Evolutionary conservation across 2,329 filamentous ascomycete genomes (phyloP).

Genomic region (Arthrobotrys pseudoclavata): DNA sequence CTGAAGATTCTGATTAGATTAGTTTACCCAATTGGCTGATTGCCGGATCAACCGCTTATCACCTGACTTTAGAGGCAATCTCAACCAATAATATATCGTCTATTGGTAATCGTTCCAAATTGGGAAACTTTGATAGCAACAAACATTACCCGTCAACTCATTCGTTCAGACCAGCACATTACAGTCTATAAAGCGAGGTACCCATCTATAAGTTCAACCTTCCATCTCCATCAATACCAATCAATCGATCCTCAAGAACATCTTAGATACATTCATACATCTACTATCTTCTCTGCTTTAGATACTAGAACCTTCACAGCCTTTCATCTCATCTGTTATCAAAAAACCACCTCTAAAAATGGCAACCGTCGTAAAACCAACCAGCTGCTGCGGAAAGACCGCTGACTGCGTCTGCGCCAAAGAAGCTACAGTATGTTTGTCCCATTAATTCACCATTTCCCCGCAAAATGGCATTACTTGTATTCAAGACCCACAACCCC

Average conservation of each 20-base stretch:
- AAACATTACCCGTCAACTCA: constrained; percentile 26
- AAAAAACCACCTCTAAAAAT: constrained; percentile 29
- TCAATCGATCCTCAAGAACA: not conserved
- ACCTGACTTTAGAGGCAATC: not conserved
- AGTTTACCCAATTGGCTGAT: not conserved
- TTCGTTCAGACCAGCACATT: constrained; percentile 14
- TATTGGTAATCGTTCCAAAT: constrained; percentile 37
- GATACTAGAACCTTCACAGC: not conserved
- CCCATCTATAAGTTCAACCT: not conserved
- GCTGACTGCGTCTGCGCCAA: constrained; percentile 50
- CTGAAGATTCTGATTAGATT: constrained; percentile 45
- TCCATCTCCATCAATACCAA: constrained; percentile 2
- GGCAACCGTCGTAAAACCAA: constrained; percentile 37
- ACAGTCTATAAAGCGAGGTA: constrained; percentile 45
- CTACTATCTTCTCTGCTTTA: not conserved
- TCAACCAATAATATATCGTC: constrained; percentile 19
- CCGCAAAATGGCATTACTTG: constrained; percentile 58
- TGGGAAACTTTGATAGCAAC: constrained; percentile 21
- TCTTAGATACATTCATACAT: not conserved
- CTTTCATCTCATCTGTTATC: constrained; percentile 18
- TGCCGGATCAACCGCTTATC: not conserved
- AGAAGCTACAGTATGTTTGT: constrained; percentile 56
- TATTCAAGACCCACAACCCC: constrained; percentile 19
- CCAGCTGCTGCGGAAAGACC: constrained; percentile 54
- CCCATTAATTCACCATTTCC: constrained; percentile 47